Base-by-base conservation (phyloP, 805 yeast species). In the Nakazawaea wickerhamii region DNA sequence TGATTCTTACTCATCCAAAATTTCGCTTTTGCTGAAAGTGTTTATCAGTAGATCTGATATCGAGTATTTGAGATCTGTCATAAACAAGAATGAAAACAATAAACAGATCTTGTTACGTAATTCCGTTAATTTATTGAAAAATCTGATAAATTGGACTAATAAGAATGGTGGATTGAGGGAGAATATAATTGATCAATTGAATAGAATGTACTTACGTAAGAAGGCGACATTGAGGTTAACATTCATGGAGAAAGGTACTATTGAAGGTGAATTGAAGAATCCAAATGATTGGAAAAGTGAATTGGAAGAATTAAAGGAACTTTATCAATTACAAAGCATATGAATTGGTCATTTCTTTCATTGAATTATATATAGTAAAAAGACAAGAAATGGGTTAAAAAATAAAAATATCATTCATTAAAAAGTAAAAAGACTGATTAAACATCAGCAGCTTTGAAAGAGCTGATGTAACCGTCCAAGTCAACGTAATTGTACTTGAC, bases 141-240 rank as follows among this genome's bases (percentile, higher is more conserved):
- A 65, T 47, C 73, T 77, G 19, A 55, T 71, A 57, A 65, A 61
- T 6, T 50, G 64, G 27, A 65, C 80, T 2, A 67, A 70, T 40
- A 55, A 62, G 17, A 54, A 70, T 3, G 81, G 80, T 2, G 82
- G 82, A 0, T 53, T 76, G 23, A 54, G 79, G 33, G 82, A 76
- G 48, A 61, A 67, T 13, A 59, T 55, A 0, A 55, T 60, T 14
- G 80, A 73, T 27, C 73, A 70, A 48, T 43, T 66, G 10, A 54
- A 56, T 10, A 56, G 81, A 28, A 62, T 63, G 14, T 67, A 67
- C 50, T 53, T 65, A 36, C 63, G 66, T 49, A 57, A 63, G 13
- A 79, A 74, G 46, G 73, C 79, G 1, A 65, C 63, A 1, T 48
- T 64, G 18, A 53, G 81, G 34, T 51, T 76, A 43, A 69, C 77